Evolutionary conservation across 1,139 yeast species (phyloP).

Genomic region (Hansenula sp.): DNA sequence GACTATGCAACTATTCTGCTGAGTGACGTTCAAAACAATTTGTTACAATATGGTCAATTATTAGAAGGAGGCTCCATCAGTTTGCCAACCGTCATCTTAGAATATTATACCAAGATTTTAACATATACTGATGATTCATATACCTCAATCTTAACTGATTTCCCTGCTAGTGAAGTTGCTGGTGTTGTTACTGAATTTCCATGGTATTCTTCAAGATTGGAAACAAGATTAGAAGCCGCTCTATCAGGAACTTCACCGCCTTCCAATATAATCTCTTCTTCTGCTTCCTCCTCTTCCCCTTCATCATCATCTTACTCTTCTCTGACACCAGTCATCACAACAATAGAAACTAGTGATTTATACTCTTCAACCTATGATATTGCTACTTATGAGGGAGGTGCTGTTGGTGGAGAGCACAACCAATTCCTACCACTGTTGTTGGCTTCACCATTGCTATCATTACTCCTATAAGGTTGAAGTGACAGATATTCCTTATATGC

Average conservation of each 20-base stretch:
- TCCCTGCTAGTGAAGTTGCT: conserved; percentile 22
- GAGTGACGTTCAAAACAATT: neutral
- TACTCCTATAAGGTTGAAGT: neutral
- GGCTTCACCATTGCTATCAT: neutral
- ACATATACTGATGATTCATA: conserved; percentile 37
- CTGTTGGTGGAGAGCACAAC: neutral
- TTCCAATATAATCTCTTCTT: neutral
- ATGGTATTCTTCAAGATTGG: conserved; percentile 36
- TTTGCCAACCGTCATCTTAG: neutral
- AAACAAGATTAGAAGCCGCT: conserved; percentile 8
- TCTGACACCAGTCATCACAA: neutral
- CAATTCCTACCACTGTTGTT: neutral
- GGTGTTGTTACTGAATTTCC: conserved; percentile 31
- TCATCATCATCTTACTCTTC: neutral
- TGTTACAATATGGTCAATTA: neutral
- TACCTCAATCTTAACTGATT: conserved; percentile 27
- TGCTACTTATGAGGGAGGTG: neutral
- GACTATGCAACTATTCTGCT: neutral
- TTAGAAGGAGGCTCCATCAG: neutral
- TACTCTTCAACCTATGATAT: neutral
- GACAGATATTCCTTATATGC: too few species aligned
- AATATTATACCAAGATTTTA: conserved; percentile 25
- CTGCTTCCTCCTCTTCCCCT: neutral
- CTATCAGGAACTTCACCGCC: neutral
- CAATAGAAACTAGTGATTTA: too few species aligned